Base-by-base conservation (phyloP, 192 early-diverging fungal species). In the Pilaira anomala region DNA sequence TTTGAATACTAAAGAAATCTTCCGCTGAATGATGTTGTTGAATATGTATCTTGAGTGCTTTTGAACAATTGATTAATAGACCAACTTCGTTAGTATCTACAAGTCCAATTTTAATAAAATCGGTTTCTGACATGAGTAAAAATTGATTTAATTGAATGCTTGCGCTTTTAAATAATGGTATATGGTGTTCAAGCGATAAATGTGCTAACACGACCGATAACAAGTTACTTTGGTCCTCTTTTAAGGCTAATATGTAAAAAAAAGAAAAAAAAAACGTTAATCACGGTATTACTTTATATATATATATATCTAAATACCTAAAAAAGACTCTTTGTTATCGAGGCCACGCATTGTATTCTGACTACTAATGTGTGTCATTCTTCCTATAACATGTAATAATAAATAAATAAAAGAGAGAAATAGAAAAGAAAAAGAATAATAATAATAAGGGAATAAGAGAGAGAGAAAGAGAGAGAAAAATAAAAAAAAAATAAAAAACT, bases 21-120 rank as follows among this genome's bases (percentile, higher is more conserved):
- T 30, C 28, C 19, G 16, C n/a, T 36, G 11, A 36, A 36, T 5
- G 33, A 9, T 36, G 33, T 36, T 36, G 33, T 25, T 33, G 49
- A 22, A 63, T 24, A 33, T 63, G 62, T 8, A 22, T 39, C 12
- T 41, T n/a, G 4, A 63, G 22, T 0, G 48, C 11, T 41, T 39
- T 24, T 26, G 46, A 28, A 44, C 46, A 53, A 16, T 40, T 9
- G 7, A 36, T 22, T n/a, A 63, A 49, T 39, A 46, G 14, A 50
- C 52, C 48, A 39, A 46, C 28, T 19, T 63, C 62, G 1, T 36
- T 22, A 41, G 36, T 21, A 42, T 63, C 62, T 16, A 28, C 18
- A 22, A 63, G 46, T 22, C 62, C 62, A 41, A 63, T 63, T 25
- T 36, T 63, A 18, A 40, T 18, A 25, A 63, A 63, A 52, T 63